Base-by-base conservation (phyloP, 352 stramenopile genomes). In the Phytophthora cajani region DNA sequence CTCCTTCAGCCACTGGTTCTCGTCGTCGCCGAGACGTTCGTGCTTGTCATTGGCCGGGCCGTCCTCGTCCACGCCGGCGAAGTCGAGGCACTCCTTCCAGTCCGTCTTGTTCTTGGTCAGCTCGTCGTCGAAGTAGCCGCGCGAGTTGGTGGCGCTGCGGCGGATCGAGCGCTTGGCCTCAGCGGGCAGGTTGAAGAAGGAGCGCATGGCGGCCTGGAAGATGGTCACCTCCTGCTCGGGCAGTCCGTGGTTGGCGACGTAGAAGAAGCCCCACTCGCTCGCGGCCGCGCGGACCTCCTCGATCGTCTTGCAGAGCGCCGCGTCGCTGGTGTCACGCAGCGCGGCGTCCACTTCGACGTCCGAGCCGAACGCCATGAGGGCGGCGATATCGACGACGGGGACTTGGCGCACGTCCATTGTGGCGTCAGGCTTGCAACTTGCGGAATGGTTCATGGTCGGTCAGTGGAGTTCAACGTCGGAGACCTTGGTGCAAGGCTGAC, bases 111-210 rank as follows among this genome's bases (percentile, higher is more conserved):
- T 91, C 79, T 98, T 98, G 50, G 95, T 98, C 30, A 98, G 77
- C 69, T 98, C 95, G 67, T 97, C 88, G 64, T 98, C 90, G 78
- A 98, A 98, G 74, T 90, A 99, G 32, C 95, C 95, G 60, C 93
- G 80, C 36, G 94, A 84, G 81, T 98, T 98, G 32, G 64, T 79
- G 40, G 67, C 82, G 63, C 23, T 88, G 72, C 92, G 97, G 16
- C 75, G 92, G 61, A 97, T 63, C 0, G 55, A 58, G 51, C 60
- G 50, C 69, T 95, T 94, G 19, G 81, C 50, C 0, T 85, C 68
- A 49, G 84, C 82, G 0, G 89, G 87, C 11, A 98, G 74, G 14
- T 40, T 32, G 77, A 98, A 98, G 79, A 98, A 98, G 10, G 62
- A 57, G 46, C 76, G 71, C 75, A 93, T 97, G 38, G 82, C 71